Percentiles rank a stretch among this genome's conserved stretches.
Conservation (phyloP, 177 flowering plant genomes). For the Vitis hybrid region DNA sequence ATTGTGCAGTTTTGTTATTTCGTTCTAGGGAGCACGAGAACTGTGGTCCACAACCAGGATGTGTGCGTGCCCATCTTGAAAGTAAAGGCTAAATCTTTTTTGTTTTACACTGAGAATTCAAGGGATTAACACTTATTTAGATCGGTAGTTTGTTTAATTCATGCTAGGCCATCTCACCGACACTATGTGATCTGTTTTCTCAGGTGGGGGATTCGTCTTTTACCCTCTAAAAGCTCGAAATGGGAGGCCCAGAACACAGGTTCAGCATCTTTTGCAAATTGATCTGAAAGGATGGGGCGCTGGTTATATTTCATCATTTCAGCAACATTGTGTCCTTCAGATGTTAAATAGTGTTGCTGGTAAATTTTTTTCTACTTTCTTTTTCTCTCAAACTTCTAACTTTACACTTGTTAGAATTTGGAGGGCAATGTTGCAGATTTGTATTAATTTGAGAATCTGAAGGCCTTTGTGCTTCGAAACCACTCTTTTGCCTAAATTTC, state of each 20-base stretch:
- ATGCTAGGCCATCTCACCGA: too few relatives aligned
- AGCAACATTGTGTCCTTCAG: slow-evolving; percentile 92
- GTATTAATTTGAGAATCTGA: neutral
- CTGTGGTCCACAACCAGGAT: slow-evolving; percentile 97
- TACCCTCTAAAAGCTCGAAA: slow-evolving; percentile 86
- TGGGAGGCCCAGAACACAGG: slow-evolving; percentile 91
- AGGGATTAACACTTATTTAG: too few relatives aligned
- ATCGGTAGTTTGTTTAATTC: too few relatives aligned
- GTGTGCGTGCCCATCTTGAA: slow-evolving; percentile 97
- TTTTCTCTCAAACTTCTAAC: neutral
- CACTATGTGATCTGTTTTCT: neutral
- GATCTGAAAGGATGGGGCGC: slow-evolving; percentile 99
- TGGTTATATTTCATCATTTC: slow-evolving; percentile 81
- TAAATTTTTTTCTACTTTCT: slow-evolving; percentile 26
- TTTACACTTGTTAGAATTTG: neutral
- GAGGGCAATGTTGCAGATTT: neutral
- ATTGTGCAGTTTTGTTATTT: slow-evolving; percentile 86
- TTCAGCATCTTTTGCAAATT: slow-evolving; percentile 98
- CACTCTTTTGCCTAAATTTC: neutral
- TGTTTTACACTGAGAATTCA: neutral
- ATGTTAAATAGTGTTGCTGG: slow-evolving; percentile 98
- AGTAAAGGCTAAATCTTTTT: slow-evolving; percentile 39
- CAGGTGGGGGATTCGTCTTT: slow-evolving; percentile 97
- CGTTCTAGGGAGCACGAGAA: slow-evolving; percentile 94
- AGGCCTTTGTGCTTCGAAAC: neutral